Evolutionary conservation across 2,329 filamentous ascomycete genomes (phyloP).

Genomic region (Emmonsiellopsis sp.): DNA sequence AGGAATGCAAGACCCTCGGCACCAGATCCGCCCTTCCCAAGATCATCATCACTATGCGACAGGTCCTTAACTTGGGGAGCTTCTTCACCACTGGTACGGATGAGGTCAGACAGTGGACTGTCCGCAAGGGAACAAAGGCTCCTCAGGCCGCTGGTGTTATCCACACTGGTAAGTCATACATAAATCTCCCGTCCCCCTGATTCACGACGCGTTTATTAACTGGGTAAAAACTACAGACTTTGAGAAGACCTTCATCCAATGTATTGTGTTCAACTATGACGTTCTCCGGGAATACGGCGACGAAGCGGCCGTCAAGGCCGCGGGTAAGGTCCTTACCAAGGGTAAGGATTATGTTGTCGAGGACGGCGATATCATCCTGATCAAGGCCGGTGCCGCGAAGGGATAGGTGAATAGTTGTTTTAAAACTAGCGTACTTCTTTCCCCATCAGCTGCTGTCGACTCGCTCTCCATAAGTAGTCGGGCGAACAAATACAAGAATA

Average conservation of each 20-base stretch:
- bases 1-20: conserved; percentile 81
- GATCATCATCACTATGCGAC: conserved; percentile 86
- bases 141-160: conserved; percentile 96
- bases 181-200: neutral
- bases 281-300: conserved; percentile 77
- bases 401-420: conserved; percentile 17
- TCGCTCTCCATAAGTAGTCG: neutral
- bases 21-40: conserved; percentile 87
- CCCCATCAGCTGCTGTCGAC: neutral
- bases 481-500: neutral
- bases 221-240: conserved; percentile 51
- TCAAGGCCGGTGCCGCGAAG: conserved; percentile 58
- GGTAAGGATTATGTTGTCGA: conserved; percentile 77
- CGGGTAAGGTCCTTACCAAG: conserved; percentile 97
- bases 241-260: conserved; percentile 99
- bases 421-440: neutral
- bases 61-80: conserved; percentile 76
- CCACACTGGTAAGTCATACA: conserved; percentile 50
- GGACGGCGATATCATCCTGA: conserved; percentile 59
- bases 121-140: conserved; percentile 92
- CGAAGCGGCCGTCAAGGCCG: conserved; percentile 78
- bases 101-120: conserved; percentile 97
- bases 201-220: neutral
- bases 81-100: conserved; percentile 97
- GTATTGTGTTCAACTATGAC: conserved; percentile 82